Percentiles rank a stretch among this genome's conserved stretches.
Evolutionary conservation across 2,329 filamentous ascomycete genomes (phyloP).

Genomic region (Fusarium sp.): DNA sequence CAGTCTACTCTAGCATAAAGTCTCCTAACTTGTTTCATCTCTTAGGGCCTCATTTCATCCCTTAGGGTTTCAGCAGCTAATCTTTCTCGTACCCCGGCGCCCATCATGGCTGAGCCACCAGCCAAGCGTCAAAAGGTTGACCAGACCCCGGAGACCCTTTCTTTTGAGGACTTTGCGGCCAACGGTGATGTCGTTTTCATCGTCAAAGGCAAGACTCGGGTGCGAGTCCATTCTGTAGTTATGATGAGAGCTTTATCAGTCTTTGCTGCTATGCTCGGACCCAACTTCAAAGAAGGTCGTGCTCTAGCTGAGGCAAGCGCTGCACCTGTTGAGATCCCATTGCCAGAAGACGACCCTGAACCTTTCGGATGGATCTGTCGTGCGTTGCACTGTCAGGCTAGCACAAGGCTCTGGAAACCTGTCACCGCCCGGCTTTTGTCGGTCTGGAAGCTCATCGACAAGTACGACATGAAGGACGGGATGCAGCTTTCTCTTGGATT

Average conservation of each 20-base stretch:
- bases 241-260: neutral
- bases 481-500: slow-evolving; percentile 2
- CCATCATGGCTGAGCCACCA: too few species aligned
- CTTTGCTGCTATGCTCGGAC: slow-evolving; percentile 3
- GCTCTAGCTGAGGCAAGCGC: neutral
- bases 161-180: neutral
- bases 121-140: too few species aligned
- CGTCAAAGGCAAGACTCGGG: neutral
- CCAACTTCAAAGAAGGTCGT: slow-evolving; percentile 8
- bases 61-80: fast-evolving
- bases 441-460: neutral
- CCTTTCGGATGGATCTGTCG: neutral
- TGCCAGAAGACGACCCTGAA: slow-evolving; percentile 2
- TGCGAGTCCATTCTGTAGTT: neutral
- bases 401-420: neutral
- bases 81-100: neutral
- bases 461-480: slow-evolving; percentile 7
- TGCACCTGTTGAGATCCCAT: neutral
- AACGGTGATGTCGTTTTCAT: slow-evolving; percentile 4
- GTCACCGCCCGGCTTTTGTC: fast-evolving
- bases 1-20: fast-evolving
- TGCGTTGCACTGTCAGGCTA: slow-evolving; percentile 2
- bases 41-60: neutral
- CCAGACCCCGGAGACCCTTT: too few species aligned
- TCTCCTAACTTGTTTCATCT: neutral